Conservation (phyloP, 1,284 basidiomycete genomes). For the Fomitiporia mediterranea region DNA sequence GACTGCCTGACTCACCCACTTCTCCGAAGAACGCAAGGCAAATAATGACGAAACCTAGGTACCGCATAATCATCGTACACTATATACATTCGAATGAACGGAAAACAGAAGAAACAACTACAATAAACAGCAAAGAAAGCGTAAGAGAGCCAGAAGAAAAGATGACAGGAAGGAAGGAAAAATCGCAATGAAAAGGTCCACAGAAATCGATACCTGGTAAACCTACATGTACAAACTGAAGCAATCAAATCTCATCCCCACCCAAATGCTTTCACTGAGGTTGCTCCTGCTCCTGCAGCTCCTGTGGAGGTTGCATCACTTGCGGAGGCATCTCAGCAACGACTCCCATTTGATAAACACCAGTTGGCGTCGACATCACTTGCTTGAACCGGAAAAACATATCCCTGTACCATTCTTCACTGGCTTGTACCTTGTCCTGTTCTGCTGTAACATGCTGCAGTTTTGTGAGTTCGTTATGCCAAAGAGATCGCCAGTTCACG, state of each 20-base stretch:
- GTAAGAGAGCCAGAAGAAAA: neutral
- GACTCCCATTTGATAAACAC: slow-evolving; percentile 16
- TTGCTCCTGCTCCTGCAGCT: slow-evolving; percentile 30
- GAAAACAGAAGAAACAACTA: neutral
- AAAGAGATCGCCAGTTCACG: slow-evolving; percentile 70
- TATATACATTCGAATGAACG: slow-evolving; percentile 1
- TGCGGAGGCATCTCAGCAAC: slow-evolving; percentile 33
- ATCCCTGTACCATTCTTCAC: slow-evolving; percentile 77
- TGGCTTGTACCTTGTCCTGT: slow-evolving; percentile 72
- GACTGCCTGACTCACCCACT: neutral
- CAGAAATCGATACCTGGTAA: too few species aligned
- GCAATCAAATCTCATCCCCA: too few species aligned
- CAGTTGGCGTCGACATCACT: slow-evolving; percentile 52
- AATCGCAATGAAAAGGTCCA: neutral
- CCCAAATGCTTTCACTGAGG: neutral
- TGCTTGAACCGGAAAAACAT: slow-evolving; percentile 71
- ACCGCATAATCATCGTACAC: neutral
- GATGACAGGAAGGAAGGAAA: neutral
- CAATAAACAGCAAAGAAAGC: slow-evolving; percentile 1
- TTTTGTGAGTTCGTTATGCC: slow-evolving; percentile 71
- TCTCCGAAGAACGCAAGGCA: slow-evolving; percentile 1
- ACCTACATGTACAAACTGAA: too few species aligned
- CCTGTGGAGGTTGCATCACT: slow-evolving; percentile 11
- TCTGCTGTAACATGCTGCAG: slow-evolving; percentile 67
- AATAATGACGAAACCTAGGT: neutral